Evolutionary conservation across 2,329 filamentous ascomycete species (phyloP), one percentile per base, ranked within the genome.

Genomic region (Microdochium nivale): DNA sequence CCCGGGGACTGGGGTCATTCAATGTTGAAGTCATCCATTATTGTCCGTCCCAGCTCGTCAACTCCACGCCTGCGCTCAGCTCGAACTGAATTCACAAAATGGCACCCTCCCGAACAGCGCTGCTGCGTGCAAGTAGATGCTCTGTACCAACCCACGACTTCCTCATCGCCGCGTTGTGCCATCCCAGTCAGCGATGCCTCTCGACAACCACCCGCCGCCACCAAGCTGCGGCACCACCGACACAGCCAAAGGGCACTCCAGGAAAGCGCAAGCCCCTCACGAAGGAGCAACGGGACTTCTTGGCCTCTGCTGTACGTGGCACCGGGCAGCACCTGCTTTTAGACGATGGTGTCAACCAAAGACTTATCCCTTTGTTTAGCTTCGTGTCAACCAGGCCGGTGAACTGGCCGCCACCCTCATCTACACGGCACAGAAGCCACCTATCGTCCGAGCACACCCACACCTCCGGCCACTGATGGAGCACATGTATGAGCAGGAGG

Each of bases 401-500:
- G 94, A 99, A 71, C 82, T 99, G n/a, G 94, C 94, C 51, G 94
- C 94, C 27, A 92, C 89, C 25, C 81, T 95, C 52, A 99, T 99
- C 68, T 99, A 97, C 74, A 84, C 83, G 1, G 85, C 89, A 2
- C 94, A 99, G 69, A 92, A 84, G 1, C 90, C 91, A 1, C 81
- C 85, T n/a, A 73, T 97, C 50, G 77, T 90, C 52, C 80, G 81
- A 58, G 81, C 86, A 3, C 86, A 96, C 66, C 92, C 94, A 1
- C 88, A 96, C 65, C 83, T 99, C 19, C 86, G 89, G 7, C 87
- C 90, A 0, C 73, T 97, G 30, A 96, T 99, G 90, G 82, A 85
- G 61, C 94, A 97, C 77, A 99, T 99, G 94, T 91, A 96, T 75
- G 89, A 94, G 62, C 94, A 99, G 68, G 94, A 99, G 75, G 90